A percentile compares a stretch with the other conserved stretches of the same genome.
Evolutionary conservation across 2,329 filamentous ascomycete species (phyloP).

Genomic region (Aspergillus felis): DNA sequence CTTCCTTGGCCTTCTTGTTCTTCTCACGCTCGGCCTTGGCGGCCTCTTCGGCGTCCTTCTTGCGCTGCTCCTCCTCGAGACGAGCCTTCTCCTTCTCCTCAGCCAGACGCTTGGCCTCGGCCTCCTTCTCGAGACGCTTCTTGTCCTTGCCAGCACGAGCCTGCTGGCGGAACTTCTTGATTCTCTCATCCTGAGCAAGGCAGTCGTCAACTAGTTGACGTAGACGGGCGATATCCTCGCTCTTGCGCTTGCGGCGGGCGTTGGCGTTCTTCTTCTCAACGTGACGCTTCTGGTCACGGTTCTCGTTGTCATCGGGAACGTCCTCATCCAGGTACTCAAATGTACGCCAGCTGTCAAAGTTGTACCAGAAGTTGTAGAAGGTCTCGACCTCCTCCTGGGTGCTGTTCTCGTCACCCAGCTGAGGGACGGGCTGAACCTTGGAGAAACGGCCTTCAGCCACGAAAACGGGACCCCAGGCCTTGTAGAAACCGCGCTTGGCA

Average conservation of each 20-base stretch:
- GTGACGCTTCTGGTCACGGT: conserved; percentile 97
- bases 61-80: conserved; percentile 73
- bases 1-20: conserved; percentile 95
- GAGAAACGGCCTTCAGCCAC: conserved; percentile 91
- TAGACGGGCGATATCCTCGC: conserved; percentile 88
- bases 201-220: conserved; percentile 85
- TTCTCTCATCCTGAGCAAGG: conserved; percentile 82
- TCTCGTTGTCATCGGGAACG: conserved; percentile 97
- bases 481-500: conserved; percentile 87
- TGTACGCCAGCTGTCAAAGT: conserved; percentile 95
- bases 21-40: conserved; percentile 81
- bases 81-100: conserved; percentile 83
- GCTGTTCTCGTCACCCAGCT: conserved; percentile 78
- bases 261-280: conserved; percentile 98
- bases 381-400: conserved; percentile 84
- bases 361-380: conserved; percentile 99
- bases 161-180: conserved; percentile 93
- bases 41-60: conserved; percentile 78
- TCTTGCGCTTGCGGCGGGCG: conserved; percentile 98
- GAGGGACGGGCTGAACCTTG: conserved; percentile 81
- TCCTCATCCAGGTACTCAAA: conserved; percentile 99
- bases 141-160: conserved; percentile 95
- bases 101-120: conserved; percentile 77
- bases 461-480: conserved; percentile 87
- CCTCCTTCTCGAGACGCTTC: conserved; percentile 85